A percentile compares a stretch with the other conserved stretches of the same genome.
Conservation (phyloP, 1,284 basidiomycete species). For the Melampsora americana region DNA sequence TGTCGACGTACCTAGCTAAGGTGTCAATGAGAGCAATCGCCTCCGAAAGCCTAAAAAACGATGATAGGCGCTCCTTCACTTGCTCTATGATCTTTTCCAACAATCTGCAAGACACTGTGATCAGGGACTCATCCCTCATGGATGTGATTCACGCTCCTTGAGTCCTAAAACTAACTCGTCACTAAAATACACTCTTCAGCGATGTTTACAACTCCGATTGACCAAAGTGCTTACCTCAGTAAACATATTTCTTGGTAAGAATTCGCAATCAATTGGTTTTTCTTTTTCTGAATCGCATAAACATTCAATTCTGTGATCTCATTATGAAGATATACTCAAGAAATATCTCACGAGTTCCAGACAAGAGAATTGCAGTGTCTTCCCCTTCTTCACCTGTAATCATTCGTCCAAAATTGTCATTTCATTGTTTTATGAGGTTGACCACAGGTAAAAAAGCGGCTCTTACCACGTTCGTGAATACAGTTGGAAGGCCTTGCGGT, state of each 20-base stretch:
- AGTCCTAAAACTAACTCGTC: not conserved
- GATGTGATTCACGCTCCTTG: no score
- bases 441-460: not conserved
- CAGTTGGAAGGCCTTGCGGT: slow-evolving; percentile 34
- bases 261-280: slow-evolving; percentile 49
- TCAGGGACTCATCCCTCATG: no score
- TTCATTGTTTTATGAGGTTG: not conserved
- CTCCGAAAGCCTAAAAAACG: slow-evolving; percentile 50
- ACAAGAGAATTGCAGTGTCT: slow-evolving; percentile 49
- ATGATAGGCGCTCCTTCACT: slow-evolving; percentile 47
- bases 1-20: slow-evolving; percentile 62
- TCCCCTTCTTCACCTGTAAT: slow-evolving; percentile 48
- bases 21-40: slow-evolving; percentile 76
- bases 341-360: slow-evolving; percentile 48
- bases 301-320: not conserved
- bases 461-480: slow-evolving; percentile 49
- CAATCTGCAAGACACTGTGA: slow-evolving; percentile 37
- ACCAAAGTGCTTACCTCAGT: slow-evolving; percentile 22
- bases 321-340: not conserved
- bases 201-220: not conserved
- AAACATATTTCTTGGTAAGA: slow-evolving; percentile 50
- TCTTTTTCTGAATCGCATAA: slow-evolving; percentile 46
- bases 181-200: not conserved
- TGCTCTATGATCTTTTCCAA: slow-evolving; percentile 50
- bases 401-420: not conserved